Evolutionary conservation across 2,329 filamentous ascomycete genomes (phyloP).

Genomic region (Paraphoma chrysanthemicola): DNA sequence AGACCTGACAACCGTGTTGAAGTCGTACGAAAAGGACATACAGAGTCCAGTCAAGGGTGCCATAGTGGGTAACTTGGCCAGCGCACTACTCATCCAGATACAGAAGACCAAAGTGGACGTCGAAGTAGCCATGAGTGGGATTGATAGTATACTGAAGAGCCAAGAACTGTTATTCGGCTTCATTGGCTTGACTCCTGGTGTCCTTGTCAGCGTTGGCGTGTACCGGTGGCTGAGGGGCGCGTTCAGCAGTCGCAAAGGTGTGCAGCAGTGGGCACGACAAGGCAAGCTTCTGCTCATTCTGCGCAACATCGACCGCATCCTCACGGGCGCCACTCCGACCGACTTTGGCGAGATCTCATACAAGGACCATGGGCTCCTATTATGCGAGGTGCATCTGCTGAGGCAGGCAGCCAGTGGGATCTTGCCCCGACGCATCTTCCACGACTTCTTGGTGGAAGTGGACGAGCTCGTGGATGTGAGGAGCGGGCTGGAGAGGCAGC

Average conservation of each 20-base stretch:
- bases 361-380: constrained; percentile 87
- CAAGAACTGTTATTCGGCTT: constrained; percentile 98
- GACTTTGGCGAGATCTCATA: constrained; percentile 81
- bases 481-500: constrained; percentile 78
- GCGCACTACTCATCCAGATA: constrained; percentile 91
- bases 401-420: constrained; percentile 71
- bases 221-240: constrained; percentile 73
- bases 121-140: constrained; percentile 93
- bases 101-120: constrained; percentile 99
- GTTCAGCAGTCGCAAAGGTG: constrained; percentile 74
- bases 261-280: constrained; percentile 69
- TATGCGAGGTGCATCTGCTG: constrained; percentile 89
- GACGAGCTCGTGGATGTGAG: constrained; percentile 83
- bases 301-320: constrained; percentile 82
- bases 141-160: constrained; percentile 91
- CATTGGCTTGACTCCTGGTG: constrained; percentile 87
- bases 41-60: constrained; percentile 82
- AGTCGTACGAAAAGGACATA: constrained; percentile 89
- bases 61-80: constrained; percentile 83
- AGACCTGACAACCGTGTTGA: constrained; percentile 89
- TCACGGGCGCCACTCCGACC: constrained; percentile 61
- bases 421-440: constrained; percentile 76
- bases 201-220: constrained; percentile 82
- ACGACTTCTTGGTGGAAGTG: constrained; percentile 88
- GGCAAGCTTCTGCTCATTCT: constrained; percentile 78